A percentile compares a stretch with the other conserved stretches of the same genome.
Evolutionary conservation across 805 yeast species (phyloP).

Genomic region (Soucietia sequanensis): DNA sequence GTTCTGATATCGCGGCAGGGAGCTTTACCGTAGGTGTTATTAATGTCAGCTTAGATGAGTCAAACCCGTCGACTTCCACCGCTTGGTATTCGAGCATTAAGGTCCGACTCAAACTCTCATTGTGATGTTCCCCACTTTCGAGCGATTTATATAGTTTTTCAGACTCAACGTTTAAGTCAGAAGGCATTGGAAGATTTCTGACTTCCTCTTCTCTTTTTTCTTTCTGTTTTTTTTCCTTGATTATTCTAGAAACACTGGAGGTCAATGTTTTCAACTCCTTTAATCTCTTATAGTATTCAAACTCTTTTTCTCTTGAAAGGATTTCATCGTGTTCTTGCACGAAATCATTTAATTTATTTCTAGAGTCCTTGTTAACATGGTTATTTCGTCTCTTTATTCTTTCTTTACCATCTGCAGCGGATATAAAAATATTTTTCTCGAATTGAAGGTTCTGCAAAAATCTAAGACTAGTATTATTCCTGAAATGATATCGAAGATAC

Average conservation of each 20-base stretch:
- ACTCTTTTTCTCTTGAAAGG: constrained; percentile 16
- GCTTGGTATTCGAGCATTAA: no score
- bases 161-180: constrained; percentile 1
- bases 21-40: constrained; percentile 23
- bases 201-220: constrained; percentile 11
- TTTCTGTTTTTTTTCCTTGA: constrained; percentile 14
- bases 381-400: no score
- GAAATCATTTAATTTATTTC: constrained; percentile 2
- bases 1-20: constrained; percentile 35
- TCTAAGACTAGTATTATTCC: no score
- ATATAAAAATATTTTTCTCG: no score
- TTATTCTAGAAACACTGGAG: constrained; percentile 24
- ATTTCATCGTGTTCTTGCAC: constrained; percentile 19
- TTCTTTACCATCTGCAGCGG: no score
- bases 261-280: constrained; percentile 30
- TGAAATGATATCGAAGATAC: no score
- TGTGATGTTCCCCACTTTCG: no score
- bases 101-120: no score
- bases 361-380: not conserved
- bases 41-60: constrained; percentile 9
- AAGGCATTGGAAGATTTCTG: no score
- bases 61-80: constrained; percentile 1
- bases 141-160: not conserved
- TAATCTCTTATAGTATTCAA: constrained; percentile 20
- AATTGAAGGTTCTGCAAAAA: no score